A percentile compares a stretch with the other conserved stretches of the same genome.
phyloP scores from a whole-genome alignment of 306 rosid genomes.

The Rosa multiflora region DNA sequence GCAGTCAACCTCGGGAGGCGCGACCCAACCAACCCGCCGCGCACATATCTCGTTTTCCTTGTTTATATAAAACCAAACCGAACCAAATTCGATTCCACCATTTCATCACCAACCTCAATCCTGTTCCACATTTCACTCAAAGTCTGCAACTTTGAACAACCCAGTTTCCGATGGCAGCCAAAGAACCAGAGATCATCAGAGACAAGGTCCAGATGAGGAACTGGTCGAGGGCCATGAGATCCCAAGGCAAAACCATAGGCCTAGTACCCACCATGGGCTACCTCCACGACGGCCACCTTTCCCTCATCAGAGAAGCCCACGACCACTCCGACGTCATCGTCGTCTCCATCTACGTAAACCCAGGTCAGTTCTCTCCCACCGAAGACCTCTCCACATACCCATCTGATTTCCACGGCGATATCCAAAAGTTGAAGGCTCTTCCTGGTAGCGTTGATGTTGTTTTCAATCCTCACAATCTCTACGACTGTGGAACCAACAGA shows the following conservation, averaged over 20 bases:
- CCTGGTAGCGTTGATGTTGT: slow-evolving; percentile 75
- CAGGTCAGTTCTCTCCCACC: slow-evolving; percentile 78
- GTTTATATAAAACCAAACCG: background rate
- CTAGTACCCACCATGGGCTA: slow-evolving; percentile 92
- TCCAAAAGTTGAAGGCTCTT: slow-evolving; percentile 51
- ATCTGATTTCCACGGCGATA: slow-evolving; percentile 72
- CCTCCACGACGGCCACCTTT: slow-evolving; percentile 80
- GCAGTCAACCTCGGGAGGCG: slow-evolving; percentile 5
- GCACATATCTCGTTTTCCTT: background rate
- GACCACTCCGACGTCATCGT: slow-evolving; percentile 44
- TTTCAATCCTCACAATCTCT: slow-evolving; percentile 64
- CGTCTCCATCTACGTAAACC: slow-evolving; percentile 86
- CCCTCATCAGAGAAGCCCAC: slow-evolving; percentile 62
- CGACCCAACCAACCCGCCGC: background rate
- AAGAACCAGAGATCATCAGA: slow-evolving; percentile 46
- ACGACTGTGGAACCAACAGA: slow-evolving; percentile 43
- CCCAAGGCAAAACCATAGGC: slow-evolving; percentile 58
- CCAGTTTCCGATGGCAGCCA: slow-evolving; percentile 39
- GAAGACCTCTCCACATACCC: slow-evolving; percentile 92
- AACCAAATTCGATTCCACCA: background rate
- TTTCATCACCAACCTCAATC: background rate
- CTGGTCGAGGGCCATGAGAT: slow-evolving; percentile 81
- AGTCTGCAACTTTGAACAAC: background rate
- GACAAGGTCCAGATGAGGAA: slow-evolving; percentile 61
- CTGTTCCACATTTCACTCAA: background rate